Conservation (phyloP, 345 rosid genomes). For the Alliaria petiolata region DNA sequence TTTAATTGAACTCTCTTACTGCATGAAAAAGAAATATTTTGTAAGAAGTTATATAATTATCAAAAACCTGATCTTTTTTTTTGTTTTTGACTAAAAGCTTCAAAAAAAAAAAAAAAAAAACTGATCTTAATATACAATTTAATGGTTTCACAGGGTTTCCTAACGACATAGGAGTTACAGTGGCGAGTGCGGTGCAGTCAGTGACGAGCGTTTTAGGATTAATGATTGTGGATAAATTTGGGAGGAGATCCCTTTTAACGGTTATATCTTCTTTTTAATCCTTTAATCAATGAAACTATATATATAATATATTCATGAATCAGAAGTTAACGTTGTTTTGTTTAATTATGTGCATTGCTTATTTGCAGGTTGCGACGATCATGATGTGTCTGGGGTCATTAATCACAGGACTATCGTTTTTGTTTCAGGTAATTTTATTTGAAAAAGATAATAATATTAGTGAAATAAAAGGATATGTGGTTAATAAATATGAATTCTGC, state of each 20-base stretch:
- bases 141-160: slow-evolving; percentile 13
- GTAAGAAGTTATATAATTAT: no score
- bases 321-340: neutral
- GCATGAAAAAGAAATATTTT: neutral
- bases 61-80: no score
- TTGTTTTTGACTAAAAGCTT: no score
- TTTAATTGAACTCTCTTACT: neutral
- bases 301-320: neutral
- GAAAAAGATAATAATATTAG: neutral
- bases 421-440: slow-evolving; percentile 43
- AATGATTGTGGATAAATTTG: slow-evolving; percentile 62
- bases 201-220: slow-evolving; percentile 67
- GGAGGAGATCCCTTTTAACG: slow-evolving; percentile 71
- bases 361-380: slow-evolving; percentile 61
- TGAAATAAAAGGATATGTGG: neutral
- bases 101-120: no score
- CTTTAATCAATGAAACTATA: neutral
- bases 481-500: neutral
- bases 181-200: slow-evolving; percentile 32
- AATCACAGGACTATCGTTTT: slow-evolving; percentile 53
- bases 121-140: neutral
- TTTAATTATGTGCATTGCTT: neutral
- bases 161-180: slow-evolving; percentile 17
- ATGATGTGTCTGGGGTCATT: slow-evolving; percentile 78
- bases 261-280: slow-evolving; percentile 13